Conservation (phyloP, 2,329 filamentous ascomycete genomes). For the Ophiostoma ulmi region DNA sequence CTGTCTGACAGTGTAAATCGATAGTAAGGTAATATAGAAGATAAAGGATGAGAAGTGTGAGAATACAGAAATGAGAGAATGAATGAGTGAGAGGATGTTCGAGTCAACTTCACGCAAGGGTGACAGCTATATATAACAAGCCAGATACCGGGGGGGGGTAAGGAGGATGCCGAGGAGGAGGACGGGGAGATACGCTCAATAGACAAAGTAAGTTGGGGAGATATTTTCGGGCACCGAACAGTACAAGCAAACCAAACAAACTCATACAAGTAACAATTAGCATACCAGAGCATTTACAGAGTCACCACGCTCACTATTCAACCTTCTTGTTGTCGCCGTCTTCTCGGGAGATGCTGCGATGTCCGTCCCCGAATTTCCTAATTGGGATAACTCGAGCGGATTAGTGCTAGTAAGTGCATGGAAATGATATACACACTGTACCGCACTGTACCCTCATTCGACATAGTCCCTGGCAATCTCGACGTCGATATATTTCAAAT, state of each 20-base stretch:
- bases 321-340: conserved; percentile 29
- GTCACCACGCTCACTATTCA: neutral
- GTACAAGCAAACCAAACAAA: neutral
- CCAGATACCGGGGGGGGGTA: neutral
- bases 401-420: neutral
- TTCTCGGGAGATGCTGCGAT: neutral
- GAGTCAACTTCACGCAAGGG: neutral
- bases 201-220: neutral
- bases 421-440: neutral
- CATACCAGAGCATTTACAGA: neutral
- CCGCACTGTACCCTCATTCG: neutral
- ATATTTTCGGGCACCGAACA: neutral
- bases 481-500: neutral
- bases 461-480: neutral
- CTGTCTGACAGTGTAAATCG: neutral
- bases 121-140: neutral
- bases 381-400: neutral
- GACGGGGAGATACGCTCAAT: neutral
- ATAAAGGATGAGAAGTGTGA: neutral
- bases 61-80: neutral
- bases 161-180: neutral
- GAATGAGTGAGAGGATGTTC: neutral
- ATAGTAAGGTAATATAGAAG: neutral
- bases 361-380: conserved; percentile 10
- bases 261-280: neutral